These are phyloP conservation scores for Alisma plantagoaquatica DNA, from an alignment of 106 monocot species.

Conservation along the genomic window DNA sequence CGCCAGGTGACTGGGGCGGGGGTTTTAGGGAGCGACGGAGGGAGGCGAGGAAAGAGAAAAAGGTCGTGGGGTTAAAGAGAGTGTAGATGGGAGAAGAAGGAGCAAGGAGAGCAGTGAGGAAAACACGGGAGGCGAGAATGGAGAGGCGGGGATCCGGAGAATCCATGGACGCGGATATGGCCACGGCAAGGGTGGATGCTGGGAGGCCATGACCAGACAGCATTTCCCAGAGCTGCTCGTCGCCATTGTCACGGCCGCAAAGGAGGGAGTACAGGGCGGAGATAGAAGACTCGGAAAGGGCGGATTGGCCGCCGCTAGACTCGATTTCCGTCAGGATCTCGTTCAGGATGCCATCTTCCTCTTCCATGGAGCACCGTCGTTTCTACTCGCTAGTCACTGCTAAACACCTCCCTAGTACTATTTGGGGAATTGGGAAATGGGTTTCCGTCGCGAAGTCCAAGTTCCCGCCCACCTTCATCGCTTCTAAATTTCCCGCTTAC, in stretches of 20 bases:
- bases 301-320: background rate
- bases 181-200: constrained; percentile 32
- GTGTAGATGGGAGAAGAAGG: constrained; percentile 46
- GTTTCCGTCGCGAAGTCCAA: no score
- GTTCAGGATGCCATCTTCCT: no score
- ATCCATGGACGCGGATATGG: constrained; percentile 53
- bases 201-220: constrained; percentile 23
- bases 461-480: no score
- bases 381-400: no score
- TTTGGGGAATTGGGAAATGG: no score
- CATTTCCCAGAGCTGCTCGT: constrained; percentile 19
- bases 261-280: constrained; percentile 23
- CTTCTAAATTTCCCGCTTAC: no score
- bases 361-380: constrained; percentile 35
- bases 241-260: constrained; percentile 7
- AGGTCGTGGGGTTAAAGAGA: constrained; percentile 56
- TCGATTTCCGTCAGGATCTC: constrained; percentile 27
- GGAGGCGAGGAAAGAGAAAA: constrained; percentile 68
- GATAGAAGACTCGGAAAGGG: constrained; percentile 20
- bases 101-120: constrained; percentile 61
- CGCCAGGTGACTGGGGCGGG: background rate
- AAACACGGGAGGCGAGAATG: constrained; percentile 50
- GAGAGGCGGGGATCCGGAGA: constrained; percentile 15
- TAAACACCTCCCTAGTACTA: no score
- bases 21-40: constrained; percentile 49